These are phyloP conservation scores for Amaranthus palmeri DNA, from an alignment of 148 eudicot genomes.

Conservation along the genomic window DNA sequence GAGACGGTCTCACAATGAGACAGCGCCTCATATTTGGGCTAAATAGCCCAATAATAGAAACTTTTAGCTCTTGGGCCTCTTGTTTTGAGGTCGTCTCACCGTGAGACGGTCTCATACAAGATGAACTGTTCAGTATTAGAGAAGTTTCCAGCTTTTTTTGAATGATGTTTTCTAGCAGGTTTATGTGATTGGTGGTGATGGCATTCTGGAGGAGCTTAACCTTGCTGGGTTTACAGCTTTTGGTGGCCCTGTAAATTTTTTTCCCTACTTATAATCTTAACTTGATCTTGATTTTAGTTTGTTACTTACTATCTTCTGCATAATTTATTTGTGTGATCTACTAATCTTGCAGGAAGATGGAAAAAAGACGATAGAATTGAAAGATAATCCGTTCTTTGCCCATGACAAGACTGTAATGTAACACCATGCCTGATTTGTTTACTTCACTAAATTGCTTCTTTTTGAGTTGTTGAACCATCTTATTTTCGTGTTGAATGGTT, in stretches of 20 bases:
- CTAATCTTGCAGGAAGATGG: constrained; percentile 59
- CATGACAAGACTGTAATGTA: constrained; percentile 76
- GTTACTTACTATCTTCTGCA: neutral
- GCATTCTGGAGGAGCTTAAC: constrained; percentile 78
- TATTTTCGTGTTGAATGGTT: neutral
- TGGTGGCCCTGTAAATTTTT: constrained; percentile 63
- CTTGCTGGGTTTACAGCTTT: constrained; percentile 77
- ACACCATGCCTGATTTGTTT: neutral
- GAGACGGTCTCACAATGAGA: too few relatives aligned
- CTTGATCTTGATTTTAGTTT: too few relatives aligned
- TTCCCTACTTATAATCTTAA: too few relatives aligned
- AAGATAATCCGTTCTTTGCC: constrained; percentile 48
- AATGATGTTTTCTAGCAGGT: constrained; percentile 38
- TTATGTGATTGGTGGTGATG: constrained; percentile 84
- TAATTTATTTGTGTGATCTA: neutral
- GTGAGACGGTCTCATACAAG: too few relatives aligned
- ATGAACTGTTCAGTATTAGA: too few relatives aligned
- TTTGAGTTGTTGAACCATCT: neutral
- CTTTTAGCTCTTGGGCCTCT: too few relatives aligned
- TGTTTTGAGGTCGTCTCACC: too few relatives aligned
- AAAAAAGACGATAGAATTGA: constrained; percentile 49
- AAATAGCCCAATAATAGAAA: too few relatives aligned
- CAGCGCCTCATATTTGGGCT: too few relatives aligned
- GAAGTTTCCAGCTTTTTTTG: too few relatives aligned
- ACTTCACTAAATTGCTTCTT: neutral